Percentiles rank a stretch among this genome's conserved stretches.
Conservation (phyloP, 352 stramenopile species). For the Thraustotheca clavata region DNA sequence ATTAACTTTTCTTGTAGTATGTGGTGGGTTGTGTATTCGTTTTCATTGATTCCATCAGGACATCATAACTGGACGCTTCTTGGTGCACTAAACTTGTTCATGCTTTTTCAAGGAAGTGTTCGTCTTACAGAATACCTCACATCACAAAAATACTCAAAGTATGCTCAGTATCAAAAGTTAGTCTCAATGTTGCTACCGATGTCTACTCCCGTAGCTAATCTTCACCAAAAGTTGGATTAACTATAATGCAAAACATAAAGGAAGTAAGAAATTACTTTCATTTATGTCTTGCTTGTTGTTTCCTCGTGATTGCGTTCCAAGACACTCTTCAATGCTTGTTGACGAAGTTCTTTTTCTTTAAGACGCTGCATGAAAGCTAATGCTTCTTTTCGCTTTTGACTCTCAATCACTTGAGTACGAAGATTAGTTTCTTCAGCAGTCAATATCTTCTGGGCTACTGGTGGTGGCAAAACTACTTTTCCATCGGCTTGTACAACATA, state of each 20-base stretch:
- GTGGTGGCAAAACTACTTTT: not conserved
- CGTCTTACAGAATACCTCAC: conserved; percentile 88
- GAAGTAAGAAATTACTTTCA: too few relatives aligned
- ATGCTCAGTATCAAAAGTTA: conserved; percentile 76
- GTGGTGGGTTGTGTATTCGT: conserved; percentile 89
- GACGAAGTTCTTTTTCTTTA: conserved; percentile 13
- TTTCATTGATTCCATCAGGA: conserved; percentile 58
- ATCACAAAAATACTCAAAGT: conserved; percentile 81
- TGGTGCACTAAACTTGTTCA: conserved; percentile 67
- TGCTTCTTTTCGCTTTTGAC: conserved; percentile 14
- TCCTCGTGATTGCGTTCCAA: too few relatives aligned
- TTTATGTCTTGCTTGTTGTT: too few relatives aligned
- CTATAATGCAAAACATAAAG: too few relatives aligned
- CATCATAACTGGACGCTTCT: conserved; percentile 62
- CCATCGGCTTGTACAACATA: not conserved
- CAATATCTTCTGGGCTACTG: not conserved
- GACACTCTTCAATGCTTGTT: conserved; percentile 16
- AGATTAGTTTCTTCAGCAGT: conserved; percentile 1
- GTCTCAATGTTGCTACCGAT: conserved; percentile 50
- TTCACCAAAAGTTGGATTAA: not conserved
- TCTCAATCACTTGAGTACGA: conserved; percentile 15
- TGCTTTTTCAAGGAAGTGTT: conserved; percentile 87
- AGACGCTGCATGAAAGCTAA: not conserved
- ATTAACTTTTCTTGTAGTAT: conserved; percentile 23
- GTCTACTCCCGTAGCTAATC: not conserved